A percentile compares a stretch with the other conserved stretches of the same genome.
These are phyloP conservation scores for Gastrodia elata DNA, from an alignment of 106 monocot genomes.

Conservation along the genomic window DNA sequence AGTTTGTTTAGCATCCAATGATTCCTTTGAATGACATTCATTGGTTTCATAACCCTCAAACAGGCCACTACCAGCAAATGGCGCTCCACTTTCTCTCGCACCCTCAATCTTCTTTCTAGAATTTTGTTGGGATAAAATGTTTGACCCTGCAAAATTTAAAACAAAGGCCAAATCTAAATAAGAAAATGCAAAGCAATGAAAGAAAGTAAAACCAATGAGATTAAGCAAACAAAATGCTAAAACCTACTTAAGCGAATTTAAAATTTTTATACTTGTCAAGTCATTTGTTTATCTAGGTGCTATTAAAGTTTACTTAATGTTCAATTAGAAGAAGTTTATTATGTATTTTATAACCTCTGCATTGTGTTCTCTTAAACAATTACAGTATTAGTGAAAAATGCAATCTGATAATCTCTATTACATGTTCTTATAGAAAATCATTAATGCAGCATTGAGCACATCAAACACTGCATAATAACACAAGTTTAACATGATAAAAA, in stretches of 20 bases:
- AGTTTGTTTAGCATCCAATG: not conserved
- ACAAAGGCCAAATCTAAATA: not conserved
- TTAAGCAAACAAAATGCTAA: not conserved
- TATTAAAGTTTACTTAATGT: not conserved
- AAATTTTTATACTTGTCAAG: not conserved
- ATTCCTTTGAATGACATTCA: constrained; percentile 3
- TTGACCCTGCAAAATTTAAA: constrained; percentile 13
- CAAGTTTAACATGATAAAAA: not conserved
- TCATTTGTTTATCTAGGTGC: not conserved
- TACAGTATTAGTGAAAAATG: not conserved
- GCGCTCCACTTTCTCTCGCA: not conserved
- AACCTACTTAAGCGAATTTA: not conserved
- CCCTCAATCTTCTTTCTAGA: not conserved
- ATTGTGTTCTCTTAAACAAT: not conserved
- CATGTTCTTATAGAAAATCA: not conserved
- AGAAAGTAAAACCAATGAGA: not conserved
- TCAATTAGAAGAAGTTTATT: not conserved
- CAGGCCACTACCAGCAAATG: constrained; percentile 2
- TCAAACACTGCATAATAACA: not conserved
- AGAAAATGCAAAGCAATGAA: not conserved
- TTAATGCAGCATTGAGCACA: too few species aligned
- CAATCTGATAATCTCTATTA: not conserved
- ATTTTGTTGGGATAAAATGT: constrained; percentile 1
- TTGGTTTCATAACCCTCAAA: constrained; percentile 5
- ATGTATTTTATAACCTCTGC: not conserved